Base-by-base conservation (phyloP, 1,139 yeast species). In the Yamadazyma blattariae region DNA sequence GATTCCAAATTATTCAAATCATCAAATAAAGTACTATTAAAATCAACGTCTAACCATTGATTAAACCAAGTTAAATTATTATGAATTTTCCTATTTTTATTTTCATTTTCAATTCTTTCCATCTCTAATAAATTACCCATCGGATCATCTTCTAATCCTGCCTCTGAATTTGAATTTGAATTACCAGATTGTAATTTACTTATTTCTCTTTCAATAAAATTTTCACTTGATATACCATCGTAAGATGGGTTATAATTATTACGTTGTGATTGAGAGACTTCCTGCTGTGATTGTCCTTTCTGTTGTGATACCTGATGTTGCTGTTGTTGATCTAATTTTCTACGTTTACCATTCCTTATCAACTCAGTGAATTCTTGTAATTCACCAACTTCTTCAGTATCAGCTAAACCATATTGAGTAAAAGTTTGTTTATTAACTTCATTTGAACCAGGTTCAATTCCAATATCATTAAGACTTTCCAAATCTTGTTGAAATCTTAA, bases 361-460 rank as follows among this genome's bases (percentile, higher is more conserved):
- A 73, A 48, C 25, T 58, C 53, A 34, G 61, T 59, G 18, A 59
- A 60, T 23, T 51, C 51, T 7, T 34, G 30, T 7, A 40, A 32
- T 24, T 33, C 30, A 5, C 27, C 24, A 5, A 5, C 19, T 5
- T 17, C 19, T 17, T 17, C 19, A 5, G 5, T 17, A 17, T 17
- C 19, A 11, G 35, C 35, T 14, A 32, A 18, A 3, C 78, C 79
- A 47, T 74, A 61, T 45, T 72, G 77, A 17, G 59, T 51, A 44
- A 79, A 79, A 16, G 60, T 64, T 26, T 69, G 71, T 35, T 58
- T 59, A 47, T 80, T 80, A 11, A 77, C 77, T 15, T 66, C 74
- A 7, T 71, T 56, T n/a, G 77, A 64, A 1, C 83, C 84, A 42
- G 74, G 82, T 47, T 77, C 81, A 4, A 68, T 62, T 1, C 84